A percentile compares a stretch with the other conserved stretches of the same genome.
These are phyloP conservation scores for Vachellia collinsii DNA, from an alignment of 306 rosid genomes.

Conservation along the genomic window DNA sequence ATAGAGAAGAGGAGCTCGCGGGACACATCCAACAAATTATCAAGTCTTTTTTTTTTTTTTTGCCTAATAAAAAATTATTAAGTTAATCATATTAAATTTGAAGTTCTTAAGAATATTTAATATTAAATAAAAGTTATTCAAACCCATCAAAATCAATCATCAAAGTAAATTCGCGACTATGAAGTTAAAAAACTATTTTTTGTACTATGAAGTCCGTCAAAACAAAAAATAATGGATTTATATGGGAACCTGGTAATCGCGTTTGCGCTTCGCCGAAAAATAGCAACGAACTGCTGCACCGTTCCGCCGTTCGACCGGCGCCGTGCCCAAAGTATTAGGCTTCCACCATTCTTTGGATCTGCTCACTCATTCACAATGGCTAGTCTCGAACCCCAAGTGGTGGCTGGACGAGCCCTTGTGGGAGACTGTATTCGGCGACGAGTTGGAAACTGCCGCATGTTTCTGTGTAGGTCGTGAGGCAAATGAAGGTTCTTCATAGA, in stretches of 20 bases:
- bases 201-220: too few relatives aligned
- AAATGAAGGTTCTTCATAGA: constrained; percentile 70
- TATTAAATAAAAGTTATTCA: too few relatives aligned
- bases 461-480: constrained; percentile 95
- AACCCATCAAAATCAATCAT: too few relatives aligned
- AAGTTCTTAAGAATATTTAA: background rate
- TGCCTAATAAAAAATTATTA: too few relatives aligned
- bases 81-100: background rate
- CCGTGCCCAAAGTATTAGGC: constrained; percentile 38
- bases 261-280: too few relatives aligned
- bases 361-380: background rate
- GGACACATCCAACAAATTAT: too few relatives aligned
- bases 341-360: constrained; percentile 32
- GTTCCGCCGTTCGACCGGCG: background rate
- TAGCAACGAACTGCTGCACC: background rate
- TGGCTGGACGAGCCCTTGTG: constrained; percentile 92
- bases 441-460: constrained; percentile 71
- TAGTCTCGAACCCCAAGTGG: constrained; percentile 49
- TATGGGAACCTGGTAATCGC: too few relatives aligned
- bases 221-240: too few relatives aligned
- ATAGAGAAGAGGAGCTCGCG: background rate
- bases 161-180: too few relatives aligned
- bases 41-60: too few relatives aligned
- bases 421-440: constrained; percentile 72
- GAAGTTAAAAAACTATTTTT: too few relatives aligned